phyloP scores from a whole-genome alignment of 2,329 filamentous ascomycete species.

The Ceratocystis eucalypticola region DNA sequence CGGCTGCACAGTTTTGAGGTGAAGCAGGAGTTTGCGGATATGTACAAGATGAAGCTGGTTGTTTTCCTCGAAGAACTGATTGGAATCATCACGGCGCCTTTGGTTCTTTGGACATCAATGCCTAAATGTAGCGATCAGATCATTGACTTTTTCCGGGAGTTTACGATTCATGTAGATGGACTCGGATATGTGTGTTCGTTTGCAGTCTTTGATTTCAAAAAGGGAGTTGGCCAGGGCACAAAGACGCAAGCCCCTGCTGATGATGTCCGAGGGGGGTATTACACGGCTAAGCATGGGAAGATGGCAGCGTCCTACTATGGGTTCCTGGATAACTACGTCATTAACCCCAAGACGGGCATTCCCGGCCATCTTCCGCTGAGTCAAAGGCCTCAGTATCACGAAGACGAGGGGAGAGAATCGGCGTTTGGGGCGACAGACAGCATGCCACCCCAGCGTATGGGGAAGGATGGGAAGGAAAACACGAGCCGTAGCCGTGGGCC shows the following conservation, averaged over 20 bases:
- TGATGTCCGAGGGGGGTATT: constrained; percentile 84
- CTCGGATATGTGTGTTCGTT: constrained; percentile 95
- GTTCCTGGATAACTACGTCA: constrained; percentile 83
- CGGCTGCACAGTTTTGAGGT: constrained; percentile 90
- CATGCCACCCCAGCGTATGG: not conserved
- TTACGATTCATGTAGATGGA: constrained; percentile 92
- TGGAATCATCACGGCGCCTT: constrained; percentile 82
- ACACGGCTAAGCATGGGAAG: constrained; percentile 88
- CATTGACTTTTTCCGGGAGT: constrained; percentile 95
- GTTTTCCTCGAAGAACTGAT: constrained; percentile 88
- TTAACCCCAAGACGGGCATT: constrained; percentile 55
- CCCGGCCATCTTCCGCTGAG: constrained; percentile 45
- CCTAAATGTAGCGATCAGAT: constrained; percentile 83
- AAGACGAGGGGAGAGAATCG: not conserved
- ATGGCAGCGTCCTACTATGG: constrained; percentile 96
- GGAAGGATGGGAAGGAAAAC: constrained; percentile 4
- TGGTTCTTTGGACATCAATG: constrained; percentile 74
- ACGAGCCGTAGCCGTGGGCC: not conserved
- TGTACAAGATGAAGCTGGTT: constrained; percentile 84
- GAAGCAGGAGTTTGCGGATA: constrained; percentile 71
- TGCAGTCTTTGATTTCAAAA: constrained; percentile 93
- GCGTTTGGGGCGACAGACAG: not conserved
- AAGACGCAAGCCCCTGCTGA: constrained; percentile 23
- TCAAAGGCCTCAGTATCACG: constrained; percentile 30
- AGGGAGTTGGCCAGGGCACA: constrained; percentile 43